phyloP scores from a whole-genome alignment of 1,284 basidiomycete species.

The Trichosporon coremiiforme region DNA sequence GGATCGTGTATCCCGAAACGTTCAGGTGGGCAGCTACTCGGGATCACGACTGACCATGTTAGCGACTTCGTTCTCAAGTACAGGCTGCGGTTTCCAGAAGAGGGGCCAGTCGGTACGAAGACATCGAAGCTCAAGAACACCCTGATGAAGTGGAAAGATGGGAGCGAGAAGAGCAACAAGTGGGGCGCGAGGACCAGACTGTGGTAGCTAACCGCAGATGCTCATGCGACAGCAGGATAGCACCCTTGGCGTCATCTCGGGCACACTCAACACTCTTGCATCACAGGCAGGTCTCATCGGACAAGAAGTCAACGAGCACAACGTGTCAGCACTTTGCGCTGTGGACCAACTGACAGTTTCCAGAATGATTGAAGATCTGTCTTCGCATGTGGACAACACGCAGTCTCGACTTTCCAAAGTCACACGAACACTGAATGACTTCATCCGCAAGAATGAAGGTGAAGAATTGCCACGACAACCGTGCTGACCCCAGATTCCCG shows the following conservation, averaged over 20 bases:
- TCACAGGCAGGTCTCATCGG: slow-evolving; percentile 90
- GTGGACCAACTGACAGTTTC: neutral
- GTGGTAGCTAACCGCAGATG: slow-evolving; percentile 60
- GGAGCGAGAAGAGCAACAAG: slow-evolving; percentile 81
- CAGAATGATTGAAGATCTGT: slow-evolving; percentile 82
- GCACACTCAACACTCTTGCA: slow-evolving; percentile 74
- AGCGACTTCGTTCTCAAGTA: slow-evolving; percentile 19
- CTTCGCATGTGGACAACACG: slow-evolving; percentile 70
- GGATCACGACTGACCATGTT: neutral
- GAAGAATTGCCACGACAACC: neutral
- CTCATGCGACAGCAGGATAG: slow-evolving; percentile 82
- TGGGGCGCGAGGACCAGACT: slow-evolving; percentile 35
- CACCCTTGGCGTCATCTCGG: slow-evolving; percentile 78
- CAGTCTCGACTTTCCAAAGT: slow-evolving; percentile 70
- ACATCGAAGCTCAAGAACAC: slow-evolving; percentile 56
- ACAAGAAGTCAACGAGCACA: slow-evolving; percentile 80
- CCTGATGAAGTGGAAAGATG: slow-evolving; percentile 61
- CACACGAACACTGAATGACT: slow-evolving; percentile 72
- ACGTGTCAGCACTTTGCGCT: slow-evolving; percentile 64
- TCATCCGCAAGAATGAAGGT: slow-evolving; percentile 82
- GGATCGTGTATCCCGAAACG: slow-evolving; percentile 67
- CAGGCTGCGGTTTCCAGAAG: neutral
- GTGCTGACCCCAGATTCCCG: slow-evolving; percentile 63
- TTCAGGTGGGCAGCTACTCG: slow-evolving; percentile 64
- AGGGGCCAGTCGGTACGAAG: too few relatives aligned